Base-by-base conservation (phyloP, 202 grass and related monocot genomes). In the Dendrocalamus latiflorus region DNA sequence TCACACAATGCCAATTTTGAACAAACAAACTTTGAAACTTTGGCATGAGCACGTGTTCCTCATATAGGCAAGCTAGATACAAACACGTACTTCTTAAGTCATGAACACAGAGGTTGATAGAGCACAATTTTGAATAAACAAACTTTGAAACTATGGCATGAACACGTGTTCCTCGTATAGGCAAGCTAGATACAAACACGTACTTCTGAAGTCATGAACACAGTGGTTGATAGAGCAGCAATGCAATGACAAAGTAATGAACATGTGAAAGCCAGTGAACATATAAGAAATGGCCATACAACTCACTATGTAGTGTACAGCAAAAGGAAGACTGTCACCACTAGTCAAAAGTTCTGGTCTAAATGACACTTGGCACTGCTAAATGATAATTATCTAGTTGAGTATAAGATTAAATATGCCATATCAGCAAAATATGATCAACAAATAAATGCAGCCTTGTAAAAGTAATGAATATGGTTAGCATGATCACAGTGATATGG, bases 401-500 rank as follows among this genome's bases (percentile, higher is more conserved):
- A 8, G 58, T 74, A 50, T 51, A 53, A 55, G 34, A 75, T 22
- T 28, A 60, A 26, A 60, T 25, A 25, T 13, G 55, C 22, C 3
- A 54, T 76, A 68, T 68, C 37, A 76, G 26, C 1, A 65, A 73
- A 65, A 28, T 65, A 73, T 12, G 59, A 41, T 53, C 9, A 73
- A 65, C 50, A 55, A 44, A 5, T 21, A 74, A 66, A 75, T 55
- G 33, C 34, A 83, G 36, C 44, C 22, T 51, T 44, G 70, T 43
- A 75, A 75, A 42, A 67, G n/a, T 16, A 75, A 65, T 66, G 16
- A 83, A 66, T n/a, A 74, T 67, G 3, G 30, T 56, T 63, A 67
- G 34, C 61, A 65, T 41, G 22, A 18, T 55, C 15, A 6, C 4
- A 38, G 48, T 28, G 64, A 13, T 55, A 45, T 25, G 57, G 16